A percentile compares a stretch with the other conserved stretches of the same genome.
Conservation (phyloP, 805 yeast genomes). For the Saturnispora halmiae region DNA sequence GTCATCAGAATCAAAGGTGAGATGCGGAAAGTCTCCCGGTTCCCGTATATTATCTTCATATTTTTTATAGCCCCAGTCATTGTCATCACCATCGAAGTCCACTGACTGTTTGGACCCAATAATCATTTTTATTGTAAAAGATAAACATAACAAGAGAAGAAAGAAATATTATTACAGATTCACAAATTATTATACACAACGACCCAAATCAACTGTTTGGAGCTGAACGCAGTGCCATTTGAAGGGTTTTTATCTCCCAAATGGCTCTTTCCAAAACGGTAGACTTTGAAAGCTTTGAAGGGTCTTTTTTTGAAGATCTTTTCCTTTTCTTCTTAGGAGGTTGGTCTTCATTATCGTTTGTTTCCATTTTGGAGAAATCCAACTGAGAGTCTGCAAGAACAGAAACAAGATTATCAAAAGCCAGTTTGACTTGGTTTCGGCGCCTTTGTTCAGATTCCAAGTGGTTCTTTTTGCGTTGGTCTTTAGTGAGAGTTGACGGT, state of each 20-base stretch:
- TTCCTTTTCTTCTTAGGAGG: neutral
- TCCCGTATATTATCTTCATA: constrained; percentile 7
- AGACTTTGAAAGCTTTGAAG: constrained; percentile 20
- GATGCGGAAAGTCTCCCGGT: constrained; percentile 11
- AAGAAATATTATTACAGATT: neutral
- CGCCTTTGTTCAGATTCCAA: constrained; percentile 33
- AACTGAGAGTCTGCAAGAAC: constrained; percentile 16
- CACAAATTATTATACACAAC: neutral
- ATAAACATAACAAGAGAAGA: neutral
- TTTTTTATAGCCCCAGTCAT: constrained; percentile 13
- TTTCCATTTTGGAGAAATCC: constrained; percentile 7
- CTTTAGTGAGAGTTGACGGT: constrained; percentile 24
- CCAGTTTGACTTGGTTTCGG: constrained; percentile 29
- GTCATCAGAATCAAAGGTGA: constrained; percentile 9
- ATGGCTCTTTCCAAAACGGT: constrained; percentile 23
- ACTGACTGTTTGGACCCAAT: neutral
- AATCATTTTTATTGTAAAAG: neutral
- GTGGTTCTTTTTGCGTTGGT: constrained; percentile 31
- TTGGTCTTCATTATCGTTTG: constrained; percentile 4
- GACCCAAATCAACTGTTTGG: neutral
- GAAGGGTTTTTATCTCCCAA: constrained; percentile 23
- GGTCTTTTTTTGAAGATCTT: constrained; percentile 5
- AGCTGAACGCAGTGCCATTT: neutral
- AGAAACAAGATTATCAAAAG: constrained; percentile 29
- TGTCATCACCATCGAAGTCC: constrained; percentile 1